Percentiles rank a stretch among this genome's conserved stretches.
phyloP scores from a whole-genome alignment of 352 stramenopile species.

The Pythium aphanidermatum region DNA sequence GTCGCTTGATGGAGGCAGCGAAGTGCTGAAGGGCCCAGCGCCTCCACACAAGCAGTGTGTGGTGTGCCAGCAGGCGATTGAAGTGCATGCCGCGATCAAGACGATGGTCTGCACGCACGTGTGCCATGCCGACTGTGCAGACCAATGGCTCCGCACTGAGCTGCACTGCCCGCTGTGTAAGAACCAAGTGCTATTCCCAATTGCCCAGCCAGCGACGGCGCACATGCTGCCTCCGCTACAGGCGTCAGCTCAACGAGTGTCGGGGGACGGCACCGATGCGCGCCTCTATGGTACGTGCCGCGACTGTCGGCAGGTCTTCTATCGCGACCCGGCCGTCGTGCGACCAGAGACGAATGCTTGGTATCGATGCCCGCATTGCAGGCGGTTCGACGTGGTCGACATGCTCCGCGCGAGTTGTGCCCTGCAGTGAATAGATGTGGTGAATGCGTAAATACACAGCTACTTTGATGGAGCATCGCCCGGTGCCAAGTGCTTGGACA shows the following conservation, averaged over 20 bases:
- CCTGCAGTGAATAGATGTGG: conserved; percentile 30
- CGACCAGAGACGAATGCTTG: conserved; percentile 59
- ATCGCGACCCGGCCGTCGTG: conserved; percentile 41
- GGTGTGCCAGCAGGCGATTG: conserved; percentile 29
- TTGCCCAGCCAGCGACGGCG: conserved; percentile 16
- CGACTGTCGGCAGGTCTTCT: conserved; percentile 59
- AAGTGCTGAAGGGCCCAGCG: not conserved
- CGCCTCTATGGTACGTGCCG: conserved; percentile 43
- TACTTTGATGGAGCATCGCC: too few relatives aligned
- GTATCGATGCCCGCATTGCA: conserved; percentile 61
- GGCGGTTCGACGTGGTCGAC: conserved; percentile 37
- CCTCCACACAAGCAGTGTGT: conserved; percentile 26
- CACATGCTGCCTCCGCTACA: conserved; percentile 8
- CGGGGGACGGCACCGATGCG: conserved; percentile 30
- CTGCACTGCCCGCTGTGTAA: conserved; percentile 53
- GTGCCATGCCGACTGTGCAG: conserved; percentile 55
- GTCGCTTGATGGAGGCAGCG: not conserved
- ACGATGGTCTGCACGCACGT: conserved; percentile 47
- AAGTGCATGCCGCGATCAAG: conserved; percentile 38
- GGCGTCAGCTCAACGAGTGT: conserved; percentile 17
- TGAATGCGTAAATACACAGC: not conserved
- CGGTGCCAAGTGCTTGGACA: too few relatives aligned
- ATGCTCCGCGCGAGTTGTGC: conserved; percentile 50
- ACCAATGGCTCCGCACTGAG: conserved; percentile 39
- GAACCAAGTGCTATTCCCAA: conserved; percentile 52